Conservation (phyloP, 768 basidiomycete genomes). For the Rhodosporidiobolus sp. region DNA sequence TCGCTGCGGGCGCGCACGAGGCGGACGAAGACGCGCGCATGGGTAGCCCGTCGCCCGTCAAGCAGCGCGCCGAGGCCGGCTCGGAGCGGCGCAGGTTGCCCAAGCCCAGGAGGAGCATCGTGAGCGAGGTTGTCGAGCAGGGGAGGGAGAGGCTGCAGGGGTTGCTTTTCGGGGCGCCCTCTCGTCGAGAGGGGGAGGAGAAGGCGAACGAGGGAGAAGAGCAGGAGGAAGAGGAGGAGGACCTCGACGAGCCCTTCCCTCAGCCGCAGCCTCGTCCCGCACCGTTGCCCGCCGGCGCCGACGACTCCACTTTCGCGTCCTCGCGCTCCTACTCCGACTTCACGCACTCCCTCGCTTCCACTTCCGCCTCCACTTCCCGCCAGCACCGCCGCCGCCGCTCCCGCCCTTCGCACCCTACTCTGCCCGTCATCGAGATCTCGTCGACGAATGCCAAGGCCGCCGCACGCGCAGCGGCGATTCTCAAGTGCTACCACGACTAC, state of each 20-base stretch:
- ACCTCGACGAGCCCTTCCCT: slow-evolving; percentile 21
- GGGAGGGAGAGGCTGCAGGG: slow-evolving; percentile 1
- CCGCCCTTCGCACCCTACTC: slow-evolving; percentile 44
- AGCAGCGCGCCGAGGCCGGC: neutral
- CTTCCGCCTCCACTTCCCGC: neutral
- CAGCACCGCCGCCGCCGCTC: neutral
- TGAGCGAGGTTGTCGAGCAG: neutral
- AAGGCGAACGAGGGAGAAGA: neutral
- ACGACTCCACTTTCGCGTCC: slow-evolving; percentile 11
- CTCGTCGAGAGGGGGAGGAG: neutral
- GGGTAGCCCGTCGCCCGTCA: slow-evolving; percentile 9
- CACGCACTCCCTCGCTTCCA: neutral
- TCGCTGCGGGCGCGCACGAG: neutral
- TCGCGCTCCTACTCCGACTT: slow-evolving; percentile 2
- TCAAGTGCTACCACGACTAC: slow-evolving; percentile 87
- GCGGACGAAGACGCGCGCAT: slow-evolving; percentile 9
- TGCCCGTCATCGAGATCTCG: slow-evolving; percentile 71
- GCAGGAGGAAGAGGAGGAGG: neutral
- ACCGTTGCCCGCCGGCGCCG: neutral
- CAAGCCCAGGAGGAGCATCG: neutral
- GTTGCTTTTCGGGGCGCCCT: slow-evolving; percentile 1
- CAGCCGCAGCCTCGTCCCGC: neutral
- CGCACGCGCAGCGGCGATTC: slow-evolving; percentile 85
- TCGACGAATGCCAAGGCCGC: slow-evolving; percentile 81
- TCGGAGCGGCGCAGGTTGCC: neutral